Evolutionary conservation across 345 rosid species (phyloP), one percentile per base, ranked within the genome.

Genomic region (Gossypium raimondii): DNA sequence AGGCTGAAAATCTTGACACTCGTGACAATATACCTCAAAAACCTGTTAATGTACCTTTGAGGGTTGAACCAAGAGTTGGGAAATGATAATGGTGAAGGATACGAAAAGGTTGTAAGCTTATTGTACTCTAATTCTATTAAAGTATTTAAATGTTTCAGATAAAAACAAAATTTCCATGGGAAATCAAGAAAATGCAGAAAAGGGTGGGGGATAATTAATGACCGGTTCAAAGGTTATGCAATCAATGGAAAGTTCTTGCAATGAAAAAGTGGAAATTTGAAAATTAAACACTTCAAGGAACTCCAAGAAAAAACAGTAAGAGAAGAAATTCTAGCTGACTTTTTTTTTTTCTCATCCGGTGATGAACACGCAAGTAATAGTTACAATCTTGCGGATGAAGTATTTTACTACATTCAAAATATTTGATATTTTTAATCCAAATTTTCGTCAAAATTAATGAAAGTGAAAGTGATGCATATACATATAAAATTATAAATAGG

Each of bases 141-240:
- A 25, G 64, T 60, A 60, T 47, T 45, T 73, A 44, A 59, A 25
- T 9, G 24, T 16, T 60, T 9, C 66, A 44, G 11, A 17, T 6
- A 45, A 10, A 57, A 14, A 16, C 2, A 58, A 50, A 73, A 60
- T 27, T 61, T 48, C 44, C 69, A 11, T 25, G 44, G n/a, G 16
- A 56, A 44, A 20, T 13, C 27, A 57, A 9, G 7, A 57, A 57
- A 57, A 71, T 24, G 51, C 34, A 50, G 78, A 57, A 17, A 69
- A 51, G 13, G 27, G 16, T 27, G 59, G 77, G 77, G 22, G n/a
- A 22, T 18, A 57, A 22, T 29, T 56, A 51, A 48, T 34, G 80
- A 76, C 78, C 41, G 8, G 18, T 82, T 82, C 80, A 69, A 78
- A 63, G 58, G 43, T n/a, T 22, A 47, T 51, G 34, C 62, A 43